phyloP scores from a whole-genome alignment of 257 asterid genomes.

The Primulina huaijiensis region DNA sequence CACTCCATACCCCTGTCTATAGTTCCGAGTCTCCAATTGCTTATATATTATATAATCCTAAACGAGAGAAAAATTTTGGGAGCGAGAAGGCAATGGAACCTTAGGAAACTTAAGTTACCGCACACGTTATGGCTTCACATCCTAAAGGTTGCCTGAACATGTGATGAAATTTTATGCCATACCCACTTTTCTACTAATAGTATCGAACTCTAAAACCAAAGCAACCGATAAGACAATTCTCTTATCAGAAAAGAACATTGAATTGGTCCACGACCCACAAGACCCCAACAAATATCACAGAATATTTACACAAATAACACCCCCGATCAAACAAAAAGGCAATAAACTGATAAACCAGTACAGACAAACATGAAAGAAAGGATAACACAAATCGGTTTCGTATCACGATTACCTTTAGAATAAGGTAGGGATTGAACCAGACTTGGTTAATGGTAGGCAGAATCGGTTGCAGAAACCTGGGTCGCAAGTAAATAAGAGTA shows the following conservation, averaged over 20 bases:
- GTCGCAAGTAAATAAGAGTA: constrained; percentile 67
- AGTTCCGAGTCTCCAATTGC: too few relatives aligned
- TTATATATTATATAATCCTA: too few relatives aligned
- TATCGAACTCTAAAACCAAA: neutral
- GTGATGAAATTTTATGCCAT: too few relatives aligned
- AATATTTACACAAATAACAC: neutral
- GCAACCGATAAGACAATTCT: neutral
- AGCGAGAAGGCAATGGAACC: too few relatives aligned
- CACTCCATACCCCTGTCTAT: too few relatives aligned
- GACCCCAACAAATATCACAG: neutral
- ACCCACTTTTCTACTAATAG: neutral
- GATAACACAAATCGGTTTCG: neutral
- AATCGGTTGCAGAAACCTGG: constrained; percentile 40
- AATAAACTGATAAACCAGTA: too few relatives aligned
- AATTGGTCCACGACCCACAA: neutral
- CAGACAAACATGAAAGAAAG: neutral
- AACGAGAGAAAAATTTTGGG: too few relatives aligned
- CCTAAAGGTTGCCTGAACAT: too few relatives aligned
- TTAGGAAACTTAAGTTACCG: too few relatives aligned
- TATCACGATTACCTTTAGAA: constrained; percentile 56
- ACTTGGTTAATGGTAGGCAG: constrained; percentile 70
- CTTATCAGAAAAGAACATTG: neutral
- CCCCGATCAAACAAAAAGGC: neutral
- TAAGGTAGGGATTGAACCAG: constrained; percentile 83
- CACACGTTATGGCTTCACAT: too few relatives aligned